A percentile compares a stretch with the other conserved stretches of the same genome.
Conservation (phyloP, 768 basidiomycete species). For the Russula brevipes region DNA sequence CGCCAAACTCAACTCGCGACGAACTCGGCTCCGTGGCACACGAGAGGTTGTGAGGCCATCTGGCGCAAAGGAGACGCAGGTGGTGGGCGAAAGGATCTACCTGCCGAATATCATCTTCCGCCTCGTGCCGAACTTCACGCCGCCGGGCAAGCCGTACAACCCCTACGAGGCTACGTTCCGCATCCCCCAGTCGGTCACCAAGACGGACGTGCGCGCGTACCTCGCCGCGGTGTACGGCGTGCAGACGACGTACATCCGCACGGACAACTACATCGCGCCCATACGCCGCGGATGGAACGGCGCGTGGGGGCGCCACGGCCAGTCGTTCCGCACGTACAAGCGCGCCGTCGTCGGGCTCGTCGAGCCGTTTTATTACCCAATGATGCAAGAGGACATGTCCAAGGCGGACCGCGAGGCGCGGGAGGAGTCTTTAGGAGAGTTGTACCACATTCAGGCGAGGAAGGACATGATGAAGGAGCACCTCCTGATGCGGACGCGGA, state of each 20-base stretch:
- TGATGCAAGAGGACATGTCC: constrained; percentile 71
- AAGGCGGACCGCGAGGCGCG: constrained; percentile 48
- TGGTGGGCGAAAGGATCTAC: constrained; percentile 80
- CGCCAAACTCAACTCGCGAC: constrained; percentile 47
- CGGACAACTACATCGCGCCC: constrained; percentile 80
- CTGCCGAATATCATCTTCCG: constrained; percentile 84
- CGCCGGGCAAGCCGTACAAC: constrained; percentile 75
- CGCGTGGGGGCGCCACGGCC: constrained; percentile 31
- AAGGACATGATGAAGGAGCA: constrained; percentile 34
- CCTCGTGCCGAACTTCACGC: constrained; percentile 79
- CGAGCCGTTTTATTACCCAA: constrained; percentile 92
- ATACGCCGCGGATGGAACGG: constrained; percentile 31
- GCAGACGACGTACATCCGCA: constrained; percentile 88
- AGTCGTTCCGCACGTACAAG: constrained; percentile 64
- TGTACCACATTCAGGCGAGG: constrained; percentile 46
- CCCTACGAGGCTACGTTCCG: constrained; percentile 95
- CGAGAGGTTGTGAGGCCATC: constrained; percentile 34
- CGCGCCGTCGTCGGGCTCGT: constrained; percentile 87
- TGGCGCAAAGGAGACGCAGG: constrained; percentile 43
- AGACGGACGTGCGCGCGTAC: constrained; percentile 87
- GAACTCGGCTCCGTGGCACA: constrained; percentile 66
- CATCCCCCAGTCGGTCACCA: constrained; percentile 82
- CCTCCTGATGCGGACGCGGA: constrained; percentile 35
- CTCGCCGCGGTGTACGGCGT: constrained; percentile 82
- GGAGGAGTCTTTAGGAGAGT: constrained; percentile 57